A percentile compares a stretch with the other conserved stretches of the same genome.
These are phyloP conservation scores for Cercospora sesami DNA, from an alignment of 2,329 filamentous ascomycete species.

Conservation along the genomic window DNA sequence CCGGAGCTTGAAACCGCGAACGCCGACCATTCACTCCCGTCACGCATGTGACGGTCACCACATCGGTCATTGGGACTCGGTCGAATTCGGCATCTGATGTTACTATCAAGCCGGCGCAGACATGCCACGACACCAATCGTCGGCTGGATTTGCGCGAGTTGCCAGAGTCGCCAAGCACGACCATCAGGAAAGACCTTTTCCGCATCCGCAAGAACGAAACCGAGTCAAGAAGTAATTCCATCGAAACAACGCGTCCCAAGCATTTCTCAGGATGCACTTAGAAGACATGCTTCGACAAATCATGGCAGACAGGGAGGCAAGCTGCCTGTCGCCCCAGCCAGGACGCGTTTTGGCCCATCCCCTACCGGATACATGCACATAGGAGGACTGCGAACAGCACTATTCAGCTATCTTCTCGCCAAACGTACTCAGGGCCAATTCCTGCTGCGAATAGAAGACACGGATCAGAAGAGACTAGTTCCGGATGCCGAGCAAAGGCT, in stretches of 20 bases:
- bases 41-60: constrained; percentile 10
- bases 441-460: constrained; percentile 88
- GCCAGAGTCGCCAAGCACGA: constrained; percentile 17
- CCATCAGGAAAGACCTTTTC: constrained; percentile 10
- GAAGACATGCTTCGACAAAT: constrained; percentile 15
- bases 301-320: constrained; percentile 29
- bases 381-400: constrained; percentile 83
- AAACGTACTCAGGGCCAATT: constrained; percentile 87
- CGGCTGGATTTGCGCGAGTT: constrained; percentile 30
- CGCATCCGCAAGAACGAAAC: neutral
- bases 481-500: constrained; percentile 74
- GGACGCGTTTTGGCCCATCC: constrained; percentile 91
- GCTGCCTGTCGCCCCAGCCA: constrained; percentile 59
- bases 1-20: neutral
- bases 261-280: neutral
- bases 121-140: constrained; percentile 2
- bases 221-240: neutral
- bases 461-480: constrained; percentile 84
- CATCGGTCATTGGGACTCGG: neutral
- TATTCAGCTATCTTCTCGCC: constrained; percentile 95
- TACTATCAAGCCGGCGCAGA: neutral
- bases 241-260: neutral
- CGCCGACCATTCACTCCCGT: constrained; percentile 2
- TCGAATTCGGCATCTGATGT: constrained; percentile 1
- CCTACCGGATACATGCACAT: constrained; percentile 93